These are phyloP conservation scores for Volvox carteri DNA, from an alignment of 163 green algal genomes.

Conservation along the genomic window DNA sequence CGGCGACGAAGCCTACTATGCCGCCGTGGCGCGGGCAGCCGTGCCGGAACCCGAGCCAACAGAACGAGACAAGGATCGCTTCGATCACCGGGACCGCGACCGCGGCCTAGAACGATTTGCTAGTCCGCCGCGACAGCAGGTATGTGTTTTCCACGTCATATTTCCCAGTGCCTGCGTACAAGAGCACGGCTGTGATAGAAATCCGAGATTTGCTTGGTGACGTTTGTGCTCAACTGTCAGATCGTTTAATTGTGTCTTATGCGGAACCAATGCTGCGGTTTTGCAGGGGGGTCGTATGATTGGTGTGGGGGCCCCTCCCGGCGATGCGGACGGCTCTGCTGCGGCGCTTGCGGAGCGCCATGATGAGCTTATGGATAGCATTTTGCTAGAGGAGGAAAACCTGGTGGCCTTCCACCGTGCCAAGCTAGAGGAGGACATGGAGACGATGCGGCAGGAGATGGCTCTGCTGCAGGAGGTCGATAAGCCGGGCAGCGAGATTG, in stretches of 20 bases:
- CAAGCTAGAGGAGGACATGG: conserved; percentile 96
- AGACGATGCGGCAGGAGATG: conserved; percentile 83
- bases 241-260: conserved; percentile 9
- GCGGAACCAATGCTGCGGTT: neutral
- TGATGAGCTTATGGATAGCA: conserved; percentile 82
- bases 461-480: conserved; percentile 86
- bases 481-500: conserved; percentile 89
- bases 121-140: conserved; percentile 27
- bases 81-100: conserved; percentile 25
- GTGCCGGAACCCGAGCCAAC: neutral
- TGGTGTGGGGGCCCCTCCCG: neutral
- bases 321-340: conserved; percentile 55
- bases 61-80: conserved; percentile 20
- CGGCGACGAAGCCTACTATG: conserved; percentile 70
- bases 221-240: too few species aligned
- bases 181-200: too few species aligned
- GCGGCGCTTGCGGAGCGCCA: conserved; percentile 65
- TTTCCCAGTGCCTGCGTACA: too few species aligned
- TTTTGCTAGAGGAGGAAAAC: conserved; percentile 94
- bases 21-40: conserved; percentile 61
- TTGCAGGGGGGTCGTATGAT: neutral
- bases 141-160: neutral
- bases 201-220: too few species aligned
- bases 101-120: conserved; percentile 9
- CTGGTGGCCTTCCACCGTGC: conserved; percentile 91